Evolutionary conservation across 495 filamentous ascomycete genomes (phyloP).

Genomic region (Darksidea phi): DNA sequence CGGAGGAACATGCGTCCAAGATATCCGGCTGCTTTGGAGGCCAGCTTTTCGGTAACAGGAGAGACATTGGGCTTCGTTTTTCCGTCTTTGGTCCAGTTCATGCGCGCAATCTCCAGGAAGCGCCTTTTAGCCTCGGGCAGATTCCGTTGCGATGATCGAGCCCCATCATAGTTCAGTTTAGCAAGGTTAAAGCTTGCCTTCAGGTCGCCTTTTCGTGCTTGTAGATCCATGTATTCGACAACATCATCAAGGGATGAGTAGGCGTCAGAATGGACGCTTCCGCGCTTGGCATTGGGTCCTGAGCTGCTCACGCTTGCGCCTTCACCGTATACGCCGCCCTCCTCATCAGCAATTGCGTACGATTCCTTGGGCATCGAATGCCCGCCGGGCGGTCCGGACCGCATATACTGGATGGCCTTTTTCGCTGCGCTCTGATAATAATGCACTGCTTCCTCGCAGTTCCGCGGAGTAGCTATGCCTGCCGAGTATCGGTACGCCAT

Average conservation of each 20-base stretch:
- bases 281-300: constrained; percentile 76
- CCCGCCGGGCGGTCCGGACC: constrained; percentile 89
- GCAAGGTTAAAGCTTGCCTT: constrained; percentile 89
- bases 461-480: constrained; percentile 80
- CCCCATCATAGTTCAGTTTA: constrained; percentile 86
- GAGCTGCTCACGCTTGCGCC: constrained; percentile 90
- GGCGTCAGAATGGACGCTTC: constrained; percentile 65
- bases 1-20: constrained; percentile 91
- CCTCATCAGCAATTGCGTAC: constrained; percentile 81
- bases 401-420: constrained; percentile 81
- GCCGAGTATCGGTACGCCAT: constrained; percentile 81
- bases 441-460: constrained; percentile 78
- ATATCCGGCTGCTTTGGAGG: constrained; percentile 85
- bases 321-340: constrained; percentile 90
- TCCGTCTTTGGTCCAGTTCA: constrained; percentile 84
- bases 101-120: constrained; percentile 75
- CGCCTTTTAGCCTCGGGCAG: constrained; percentile 73
- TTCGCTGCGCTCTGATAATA: constrained; percentile 94
- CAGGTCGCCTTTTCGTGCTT: constrained; percentile 90
- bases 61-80: constrained; percentile 53
- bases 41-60: constrained; percentile 70
- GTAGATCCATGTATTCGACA: constrained; percentile 88
- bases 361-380: constrained; percentile 70
- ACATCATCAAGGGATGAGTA: constrained; percentile 88
- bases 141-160: constrained; percentile 69